Evolutionary conservation across 257 asterid genomes (phyloP), one percentile per base, ranked within the genome.

Genomic region (Ballota nigra): DNA sequence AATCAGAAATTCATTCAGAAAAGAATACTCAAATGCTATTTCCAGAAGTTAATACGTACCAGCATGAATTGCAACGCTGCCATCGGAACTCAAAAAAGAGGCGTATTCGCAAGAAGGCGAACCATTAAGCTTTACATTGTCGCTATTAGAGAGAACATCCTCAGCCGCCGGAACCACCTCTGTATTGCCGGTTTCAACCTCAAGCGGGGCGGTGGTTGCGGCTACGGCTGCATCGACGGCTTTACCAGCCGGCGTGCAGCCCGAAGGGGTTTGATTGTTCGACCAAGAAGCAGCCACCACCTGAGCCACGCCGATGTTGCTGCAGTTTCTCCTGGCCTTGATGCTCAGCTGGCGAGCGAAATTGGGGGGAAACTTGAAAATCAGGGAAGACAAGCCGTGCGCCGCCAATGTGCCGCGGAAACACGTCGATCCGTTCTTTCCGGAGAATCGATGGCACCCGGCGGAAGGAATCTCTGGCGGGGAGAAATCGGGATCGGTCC

Each of bases 241-340:
- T 65, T 80, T 84, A 65, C 84, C 91, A 78, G 86, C 80, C 85
- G 92, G 81, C 9, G 83, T 6, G 56, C 60, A 11, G 23, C 71
- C 62, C 56, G 83, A 63, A 38, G 76, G 57, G 31, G 19, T 33
- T 20, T 65, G 83, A 70, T 87, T 77, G 72, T 85, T 79, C 4
- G 96, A 81, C 98, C 96, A 92, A 53, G 96, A 83, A 57, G 96
- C 96, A 75, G 98, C 98, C 31, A 87, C 98, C 55, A 92, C 80
- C 78, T 89, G 96, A 60, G 98, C 96, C 13, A 92, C 90, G 69
- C 98, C 98, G 56, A 92, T 92, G 80, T 92, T 89, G 86, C 96
- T 82, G 70, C 98, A 89, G 81, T 92, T 92, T 73, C 98, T 70
- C 52, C 98, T 76, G 40, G 96, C 92, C 87, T 92, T 92, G 22